Evolutionary conservation across 257 asterid species (phyloP).

Genomic region (Lavandula angustifolia): DNA sequence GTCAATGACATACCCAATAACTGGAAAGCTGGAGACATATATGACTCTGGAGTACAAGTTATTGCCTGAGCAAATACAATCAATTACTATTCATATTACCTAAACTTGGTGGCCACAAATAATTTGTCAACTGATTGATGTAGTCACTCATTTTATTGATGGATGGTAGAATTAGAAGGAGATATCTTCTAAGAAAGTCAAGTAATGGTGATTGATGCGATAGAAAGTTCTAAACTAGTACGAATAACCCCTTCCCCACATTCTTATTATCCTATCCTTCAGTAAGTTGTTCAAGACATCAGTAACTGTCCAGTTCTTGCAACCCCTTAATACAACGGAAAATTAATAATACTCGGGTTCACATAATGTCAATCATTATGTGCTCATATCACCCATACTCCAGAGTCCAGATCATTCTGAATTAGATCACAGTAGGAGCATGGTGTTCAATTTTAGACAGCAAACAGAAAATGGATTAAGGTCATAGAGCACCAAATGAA

Average conservation of each 20-base stretch:
- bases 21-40: slow-evolving; percentile 76
- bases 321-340: neutral
- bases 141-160: slow-evolving; percentile 5
- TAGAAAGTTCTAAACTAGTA: slow-evolving; percentile 3
- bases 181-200: neutral
- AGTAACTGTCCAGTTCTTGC: neutral
- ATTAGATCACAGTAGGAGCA: neutral
- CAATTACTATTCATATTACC: slow-evolving; percentile 11
- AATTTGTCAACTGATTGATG: slow-evolving; percentile 15
- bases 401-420: neutral
- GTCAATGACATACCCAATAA: slow-evolving; percentile 57
- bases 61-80: slow-evolving; percentile 35
- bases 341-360: neutral
- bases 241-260: neutral
- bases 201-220: neutral
- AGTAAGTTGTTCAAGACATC: too few species aligned
- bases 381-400: neutral
- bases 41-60: slow-evolving; percentile 81
- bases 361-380: neutral
- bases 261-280: neutral
- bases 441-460: too few species aligned
- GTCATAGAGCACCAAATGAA: neutral
- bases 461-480: neutral
- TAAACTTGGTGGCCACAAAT: slow-evolving; percentile 10
- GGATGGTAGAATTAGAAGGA: slow-evolving; percentile 4